phyloP scores from a whole-genome alignment of 768 basidiomycete genomes.

The Punctularia strigosozonata region DNA sequence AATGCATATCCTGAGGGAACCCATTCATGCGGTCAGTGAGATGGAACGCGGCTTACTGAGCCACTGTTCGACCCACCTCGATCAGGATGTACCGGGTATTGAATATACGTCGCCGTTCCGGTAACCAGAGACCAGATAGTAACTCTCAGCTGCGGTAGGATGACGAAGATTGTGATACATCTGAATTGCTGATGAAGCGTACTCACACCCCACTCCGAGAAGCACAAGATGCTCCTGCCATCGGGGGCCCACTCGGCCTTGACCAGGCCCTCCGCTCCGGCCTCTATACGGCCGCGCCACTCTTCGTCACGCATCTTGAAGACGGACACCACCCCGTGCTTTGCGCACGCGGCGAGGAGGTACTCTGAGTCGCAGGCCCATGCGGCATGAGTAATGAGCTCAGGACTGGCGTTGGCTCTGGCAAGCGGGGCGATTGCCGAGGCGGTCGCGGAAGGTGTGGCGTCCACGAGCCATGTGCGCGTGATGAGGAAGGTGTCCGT shows the following conservation, averaged over 20 bases:
- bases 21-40: constrained; percentile 4
- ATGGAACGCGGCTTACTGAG: not conserved
- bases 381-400: constrained; percentile 58
- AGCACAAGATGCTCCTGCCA: constrained; percentile 74
- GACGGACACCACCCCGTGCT: constrained; percentile 58
- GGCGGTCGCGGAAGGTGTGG: constrained; percentile 38
- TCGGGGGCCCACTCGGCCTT: constrained; percentile 88
- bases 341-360: constrained; percentile 70
- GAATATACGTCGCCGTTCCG: constrained; percentile 70
- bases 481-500: constrained; percentile 77
- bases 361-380: constrained; percentile 90
- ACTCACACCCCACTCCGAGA: constrained; percentile 90
- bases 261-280: constrained; percentile 74
- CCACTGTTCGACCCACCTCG: constrained; percentile 37
- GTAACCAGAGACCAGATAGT: constrained; percentile 78
- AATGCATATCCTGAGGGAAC: constrained; percentile 66
- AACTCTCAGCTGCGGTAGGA: constrained; percentile 53
- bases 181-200: not conserved
- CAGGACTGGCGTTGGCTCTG: constrained; percentile 8
- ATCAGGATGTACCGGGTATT: constrained; percentile 74
- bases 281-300: constrained; percentile 69
- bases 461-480: constrained; percentile 64
- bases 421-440: constrained; percentile 19
- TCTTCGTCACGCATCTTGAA: constrained; percentile 71
- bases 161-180: not conserved